These are phyloP conservation scores for Handroanthus guayacan DNA, from an alignment of 257 asterid genomes.

Conservation along the genomic window DNA sequence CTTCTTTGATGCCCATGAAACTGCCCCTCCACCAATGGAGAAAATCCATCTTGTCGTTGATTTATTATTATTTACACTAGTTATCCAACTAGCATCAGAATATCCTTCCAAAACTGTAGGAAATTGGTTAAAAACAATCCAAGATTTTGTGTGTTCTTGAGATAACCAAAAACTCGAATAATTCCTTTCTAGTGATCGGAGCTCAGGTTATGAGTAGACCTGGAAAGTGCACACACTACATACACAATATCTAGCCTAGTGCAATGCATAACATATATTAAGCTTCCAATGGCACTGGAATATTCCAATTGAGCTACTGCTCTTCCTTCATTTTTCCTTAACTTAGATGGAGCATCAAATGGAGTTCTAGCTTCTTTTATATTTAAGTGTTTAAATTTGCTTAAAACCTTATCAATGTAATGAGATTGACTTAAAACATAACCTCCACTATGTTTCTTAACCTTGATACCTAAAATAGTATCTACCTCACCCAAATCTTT, in stretches of 20 bases:
- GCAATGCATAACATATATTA: neutral
- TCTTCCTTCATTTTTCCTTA: neutral
- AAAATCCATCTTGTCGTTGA: neutral
- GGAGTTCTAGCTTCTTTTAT: neutral
- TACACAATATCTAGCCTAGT: neutral
- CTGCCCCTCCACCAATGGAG: neutral
- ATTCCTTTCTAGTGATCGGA: neutral
- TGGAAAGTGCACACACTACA: neutral
- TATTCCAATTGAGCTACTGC: neutral
- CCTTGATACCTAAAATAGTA: neutral
- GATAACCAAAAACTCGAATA: neutral
- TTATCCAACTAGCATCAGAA: neutral
- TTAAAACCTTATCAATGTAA: neutral
- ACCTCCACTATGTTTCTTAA: constrained; percentile 3
- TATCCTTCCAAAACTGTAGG: neutral
- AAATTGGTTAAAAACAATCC: neutral
- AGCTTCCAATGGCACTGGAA: neutral
- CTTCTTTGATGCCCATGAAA: neutral
- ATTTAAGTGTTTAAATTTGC: neutral
- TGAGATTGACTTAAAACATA: neutral
- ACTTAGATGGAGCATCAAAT: neutral
- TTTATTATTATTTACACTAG: neutral
- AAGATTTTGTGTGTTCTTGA: neutral
- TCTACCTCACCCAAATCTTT: neutral
- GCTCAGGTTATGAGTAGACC: neutral